Conservation (phyloP, 73 alveolate genomes). For the Halteria grandinella region DNA sequence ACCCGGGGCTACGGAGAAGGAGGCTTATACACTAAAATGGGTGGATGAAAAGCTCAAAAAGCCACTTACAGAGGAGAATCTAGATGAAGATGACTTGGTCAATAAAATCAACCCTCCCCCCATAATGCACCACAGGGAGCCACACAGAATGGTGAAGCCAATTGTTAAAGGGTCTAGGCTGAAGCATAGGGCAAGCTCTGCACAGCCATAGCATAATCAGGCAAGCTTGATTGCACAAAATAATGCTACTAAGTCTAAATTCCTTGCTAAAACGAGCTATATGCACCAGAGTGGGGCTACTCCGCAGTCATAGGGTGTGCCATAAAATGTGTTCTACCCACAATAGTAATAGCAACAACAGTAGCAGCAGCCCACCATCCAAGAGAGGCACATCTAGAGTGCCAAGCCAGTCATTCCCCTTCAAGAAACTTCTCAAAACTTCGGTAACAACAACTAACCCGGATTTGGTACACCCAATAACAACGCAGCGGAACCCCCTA, state of each 20-base stretch:
- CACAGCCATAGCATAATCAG: background rate
- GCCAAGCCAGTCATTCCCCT: no score
- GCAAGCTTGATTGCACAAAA: background rate
- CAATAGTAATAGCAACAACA: background rate
- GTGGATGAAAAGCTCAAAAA: slow-evolving; percentile 58
- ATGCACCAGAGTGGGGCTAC: no score
- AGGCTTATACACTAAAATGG: slow-evolving; percentile 54
- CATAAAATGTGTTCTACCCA: no score
- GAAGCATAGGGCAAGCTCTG: background rate
- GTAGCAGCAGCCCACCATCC: background rate
- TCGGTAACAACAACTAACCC: slow-evolving; percentile 16
- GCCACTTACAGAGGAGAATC: slow-evolving; percentile 36
- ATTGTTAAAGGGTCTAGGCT: slow-evolving; percentile 38
- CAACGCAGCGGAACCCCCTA: slow-evolving; percentile 1
- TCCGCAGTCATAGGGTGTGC: background rate
- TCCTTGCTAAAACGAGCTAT: slow-evolving; percentile 37
- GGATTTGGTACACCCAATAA: slow-evolving; percentile 8
- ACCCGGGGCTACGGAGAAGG: slow-evolving; percentile 39
- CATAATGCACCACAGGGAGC: slow-evolving; percentile 13
- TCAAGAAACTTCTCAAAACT: background rate
- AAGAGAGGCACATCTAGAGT: background rate
- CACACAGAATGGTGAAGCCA: background rate
- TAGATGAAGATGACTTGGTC: slow-evolving; percentile 44
- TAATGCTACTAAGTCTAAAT: slow-evolving; percentile 30
- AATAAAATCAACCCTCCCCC: slow-evolving; percentile 49